A percentile compares a stretch with the other conserved stretches of the same genome.
Evolutionary conservation across 148 eudicot genomes (phyloP).

Genomic region (Persicaria maculosa): DNA sequence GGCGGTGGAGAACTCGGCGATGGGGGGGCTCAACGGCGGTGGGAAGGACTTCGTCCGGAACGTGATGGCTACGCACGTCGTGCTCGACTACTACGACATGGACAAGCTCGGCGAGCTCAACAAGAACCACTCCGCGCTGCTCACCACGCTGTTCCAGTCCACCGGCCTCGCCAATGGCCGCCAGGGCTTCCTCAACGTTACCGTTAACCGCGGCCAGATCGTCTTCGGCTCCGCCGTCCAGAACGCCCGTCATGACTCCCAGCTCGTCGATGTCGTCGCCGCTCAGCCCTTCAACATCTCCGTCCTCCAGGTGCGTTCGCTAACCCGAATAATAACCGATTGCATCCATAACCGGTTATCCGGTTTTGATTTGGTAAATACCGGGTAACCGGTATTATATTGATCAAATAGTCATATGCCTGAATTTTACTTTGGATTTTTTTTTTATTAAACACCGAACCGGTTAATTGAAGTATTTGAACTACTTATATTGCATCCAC

Average conservation of each 20-base stretch:
- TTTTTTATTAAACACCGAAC: too few relatives aligned
- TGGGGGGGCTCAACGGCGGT: conserved; percentile 12
- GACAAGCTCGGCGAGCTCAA: conserved; percentile 18
- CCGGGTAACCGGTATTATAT: too few relatives aligned
- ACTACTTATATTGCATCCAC: too few relatives aligned
- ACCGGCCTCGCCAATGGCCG: conserved; percentile 21
- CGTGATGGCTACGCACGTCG: conserved; percentile 30
- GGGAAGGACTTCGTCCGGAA: conserved; percentile 5
- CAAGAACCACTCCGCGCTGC: conserved; percentile 12
- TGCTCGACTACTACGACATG: conserved; percentile 35
- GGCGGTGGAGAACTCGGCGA: conserved; percentile 23
- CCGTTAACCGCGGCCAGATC: conserved; percentile 14
- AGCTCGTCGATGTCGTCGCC: conserved; percentile 22
- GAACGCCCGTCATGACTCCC: conserved; percentile 24
- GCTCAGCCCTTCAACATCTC: conserved; percentile 36
- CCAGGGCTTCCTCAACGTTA: conserved; percentile 30
- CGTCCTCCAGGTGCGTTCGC: conserved; percentile 26
- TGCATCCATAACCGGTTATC: too few relatives aligned
- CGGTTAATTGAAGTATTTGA: too few relatives aligned
- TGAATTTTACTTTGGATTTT: too few relatives aligned
- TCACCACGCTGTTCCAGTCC: conserved; percentile 32
- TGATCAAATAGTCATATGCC: too few relatives aligned
- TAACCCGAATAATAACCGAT: too few relatives aligned
- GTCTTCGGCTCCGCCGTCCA: conserved; percentile 25
- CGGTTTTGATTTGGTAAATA: too few relatives aligned